A percentile compares a stretch with the other conserved stretches of the same genome.
phyloP scores from a whole-genome alignment of 2,329 filamentous ascomycete species.

The Tothia fuscella region DNA sequence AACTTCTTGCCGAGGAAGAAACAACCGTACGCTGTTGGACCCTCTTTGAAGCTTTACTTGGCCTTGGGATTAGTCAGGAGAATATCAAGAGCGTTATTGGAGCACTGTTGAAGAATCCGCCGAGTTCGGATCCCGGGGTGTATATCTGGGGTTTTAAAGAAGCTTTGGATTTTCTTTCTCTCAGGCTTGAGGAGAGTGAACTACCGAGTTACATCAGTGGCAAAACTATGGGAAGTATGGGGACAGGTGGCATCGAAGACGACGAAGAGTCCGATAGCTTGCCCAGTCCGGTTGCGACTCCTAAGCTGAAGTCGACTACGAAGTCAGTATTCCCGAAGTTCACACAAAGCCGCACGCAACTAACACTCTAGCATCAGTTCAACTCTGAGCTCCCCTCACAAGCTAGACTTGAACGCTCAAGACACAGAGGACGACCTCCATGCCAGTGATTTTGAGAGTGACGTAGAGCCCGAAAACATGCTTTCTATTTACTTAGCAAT shows the following conservation, averaged over 20 bases:
- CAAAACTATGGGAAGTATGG: not conserved
- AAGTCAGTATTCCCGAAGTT: too few relatives aligned
- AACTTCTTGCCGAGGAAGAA: conserved; percentile 56
- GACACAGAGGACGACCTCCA: conserved; percentile 21
- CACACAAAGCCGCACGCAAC: too few relatives aligned
- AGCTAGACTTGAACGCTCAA: too few relatives aligned
- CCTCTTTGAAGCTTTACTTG: conserved; percentile 72
- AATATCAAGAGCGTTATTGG: conserved; percentile 53
- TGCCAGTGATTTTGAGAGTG: conserved; percentile 38
- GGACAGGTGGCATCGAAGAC: too few relatives aligned
- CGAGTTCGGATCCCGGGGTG: conserved; percentile 41
- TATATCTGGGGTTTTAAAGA: conserved; percentile 78
- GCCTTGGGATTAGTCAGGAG: conserved; percentile 59
- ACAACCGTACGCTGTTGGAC: conserved; percentile 73
- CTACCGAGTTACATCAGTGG: conserved; percentile 5
- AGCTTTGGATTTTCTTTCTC: conserved; percentile 79
- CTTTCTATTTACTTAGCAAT: conserved; percentile 66
- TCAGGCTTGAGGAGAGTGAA: conserved; percentile 57
- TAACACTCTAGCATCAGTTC: too few relatives aligned
- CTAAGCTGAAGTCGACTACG: too few relatives aligned
- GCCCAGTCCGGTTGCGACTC: too few relatives aligned
- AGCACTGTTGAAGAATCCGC: conserved; percentile 54
- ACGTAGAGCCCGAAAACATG: conserved; percentile 37
- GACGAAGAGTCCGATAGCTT: too few relatives aligned
- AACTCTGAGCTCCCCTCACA: too few relatives aligned